These are phyloP conservation scores for Bipolaris zeicola DNA, from an alignment of 2,329 filamentous ascomycete species.

Conservation along the genomic window DNA sequence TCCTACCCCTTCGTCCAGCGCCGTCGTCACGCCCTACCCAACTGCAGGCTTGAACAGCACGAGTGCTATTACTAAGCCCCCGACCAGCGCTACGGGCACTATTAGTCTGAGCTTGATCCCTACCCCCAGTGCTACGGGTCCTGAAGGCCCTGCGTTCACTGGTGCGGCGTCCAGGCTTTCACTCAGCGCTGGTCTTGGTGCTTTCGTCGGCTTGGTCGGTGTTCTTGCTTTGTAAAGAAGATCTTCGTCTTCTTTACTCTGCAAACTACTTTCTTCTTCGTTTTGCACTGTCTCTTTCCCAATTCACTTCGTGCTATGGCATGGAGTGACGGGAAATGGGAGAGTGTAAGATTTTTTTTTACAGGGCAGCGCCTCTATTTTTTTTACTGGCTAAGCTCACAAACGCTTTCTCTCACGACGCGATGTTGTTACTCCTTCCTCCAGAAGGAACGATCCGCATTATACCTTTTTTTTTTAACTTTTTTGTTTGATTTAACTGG, in stretches of 20 bases:
- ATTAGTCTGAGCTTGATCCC: constrained; percentile 9
- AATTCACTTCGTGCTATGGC: neutral
- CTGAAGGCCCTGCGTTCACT: constrained; percentile 17
- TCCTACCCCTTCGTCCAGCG: constrained; percentile 3
- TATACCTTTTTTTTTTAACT: constrained; percentile 23
- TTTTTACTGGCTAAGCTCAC: constrained; percentile 5
- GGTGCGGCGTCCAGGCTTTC: constrained; percentile 45
- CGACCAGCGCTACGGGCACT: constrained; percentile 16
- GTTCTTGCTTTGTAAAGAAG: constrained; percentile 51
- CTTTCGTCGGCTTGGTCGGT: constrained; percentile 50
- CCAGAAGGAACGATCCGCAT: constrained; percentile 21
- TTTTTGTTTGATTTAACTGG: neutral
- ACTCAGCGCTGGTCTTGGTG: constrained; percentile 47
- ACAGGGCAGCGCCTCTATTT: neutral
- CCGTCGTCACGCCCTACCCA: constrained; percentile 2
- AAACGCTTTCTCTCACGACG: constrained; percentile 41
- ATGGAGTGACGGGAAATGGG: neutral
- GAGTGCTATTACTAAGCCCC: constrained; percentile 7
- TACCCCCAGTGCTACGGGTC: constrained; percentile 12
- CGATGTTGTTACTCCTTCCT: constrained; percentile 41
- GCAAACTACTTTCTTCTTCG: neutral
- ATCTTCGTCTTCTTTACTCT: neutral
- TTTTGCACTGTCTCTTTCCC: neutral
- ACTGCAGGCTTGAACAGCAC: constrained; percentile 10
- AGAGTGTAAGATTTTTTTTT: neutral